Base-by-base conservation (phyloP, 108 stramenopile species). In the Conticribra guillardii region DNA sequence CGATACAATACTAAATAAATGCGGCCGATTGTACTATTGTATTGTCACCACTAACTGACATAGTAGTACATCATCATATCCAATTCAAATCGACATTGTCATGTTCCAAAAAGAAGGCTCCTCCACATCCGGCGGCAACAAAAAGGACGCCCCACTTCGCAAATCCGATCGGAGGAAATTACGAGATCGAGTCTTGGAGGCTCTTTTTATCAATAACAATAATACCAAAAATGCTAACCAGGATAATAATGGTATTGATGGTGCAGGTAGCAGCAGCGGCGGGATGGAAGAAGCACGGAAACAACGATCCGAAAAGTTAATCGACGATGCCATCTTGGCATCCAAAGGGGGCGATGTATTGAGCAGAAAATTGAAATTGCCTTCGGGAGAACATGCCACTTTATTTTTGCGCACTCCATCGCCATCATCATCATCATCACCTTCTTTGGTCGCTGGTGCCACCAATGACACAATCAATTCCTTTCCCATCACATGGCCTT, bases 91-190 rank as follows among this genome's bases (percentile, higher is more conserved):
- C 50, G 17, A 51, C 50, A 51, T 21, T n/a, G n/a, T 29, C 34
- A 85, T 85, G 84, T 85, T 85, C 71, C 82, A 80, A 3, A 85
- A 85, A 55, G 67, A 74, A 31, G 81, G 74, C 22, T 82, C 84
- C 24, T 76, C 75, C 26, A 66, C 71, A 17, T 54, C 41, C 9
- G 79, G 79, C 0, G 69, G 79, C 26, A 84, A n/a, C n/a, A n/a
- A 79, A 49, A 83, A 80, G 57, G 92, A 93, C 67, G 79, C 73
- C 1, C 85, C 92, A 11, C 67, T 93, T 30, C 81, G 85, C 68
- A 93, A 93, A 70, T 89, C 88, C 23, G 89, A 90, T 55, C 81
- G 87, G 21, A 71, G 84, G 44, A 62, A 79, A 16, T 67, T 93
- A 1, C 83, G 85, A 17, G 69, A 84, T 60, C 60, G 79, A 5